Percentiles rank a stretch among this genome's conserved stretches.
Conservation (phyloP, 108 stramenopile genomes). For the Stephanodiscus minutulus region DNA sequence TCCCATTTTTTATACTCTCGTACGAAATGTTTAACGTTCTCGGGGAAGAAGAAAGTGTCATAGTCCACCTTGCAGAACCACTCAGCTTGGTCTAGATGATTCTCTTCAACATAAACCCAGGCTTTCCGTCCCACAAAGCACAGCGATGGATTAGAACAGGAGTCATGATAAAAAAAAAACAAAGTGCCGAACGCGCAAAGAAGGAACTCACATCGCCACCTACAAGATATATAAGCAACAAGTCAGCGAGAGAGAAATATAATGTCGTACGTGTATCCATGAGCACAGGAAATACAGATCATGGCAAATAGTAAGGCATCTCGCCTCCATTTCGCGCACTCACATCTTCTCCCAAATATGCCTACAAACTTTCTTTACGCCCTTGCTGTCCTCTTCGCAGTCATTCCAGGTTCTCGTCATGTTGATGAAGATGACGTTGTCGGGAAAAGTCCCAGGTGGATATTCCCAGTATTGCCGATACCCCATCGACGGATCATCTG, state of each 20-base stretch:
- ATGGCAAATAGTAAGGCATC: background rate
- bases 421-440: conserved; percentile 48
- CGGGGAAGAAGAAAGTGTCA: conserved; percentile 57
- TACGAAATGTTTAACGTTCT: conserved; percentile 48
- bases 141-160: background rate
- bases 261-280: background rate
- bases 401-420: conserved; percentile 50
- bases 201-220: conserved; percentile 21
- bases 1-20: conserved; percentile 38
- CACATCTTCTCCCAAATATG: conserved; percentile 61
- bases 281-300: background rate
- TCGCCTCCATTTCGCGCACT: background rate
- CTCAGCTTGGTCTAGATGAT: conserved; percentile 46
- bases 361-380: conserved; percentile 45
- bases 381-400: conserved; percentile 12
- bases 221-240: background rate
- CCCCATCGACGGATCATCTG: conserved; percentile 22
- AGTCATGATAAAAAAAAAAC: background rate
- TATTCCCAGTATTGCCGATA: conserved; percentile 46
- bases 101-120: conserved; percentile 49
- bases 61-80: conserved; percentile 58
- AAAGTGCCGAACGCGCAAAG: background rate
- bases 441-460: conserved; percentile 41
- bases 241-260: background rate
- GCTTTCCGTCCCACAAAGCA: background rate